A percentile compares a stretch with the other conserved stretches of the same genome.
Conservation (phyloP, 1,139 yeast genomes). For the Suhomyces bokatorum region DNA sequence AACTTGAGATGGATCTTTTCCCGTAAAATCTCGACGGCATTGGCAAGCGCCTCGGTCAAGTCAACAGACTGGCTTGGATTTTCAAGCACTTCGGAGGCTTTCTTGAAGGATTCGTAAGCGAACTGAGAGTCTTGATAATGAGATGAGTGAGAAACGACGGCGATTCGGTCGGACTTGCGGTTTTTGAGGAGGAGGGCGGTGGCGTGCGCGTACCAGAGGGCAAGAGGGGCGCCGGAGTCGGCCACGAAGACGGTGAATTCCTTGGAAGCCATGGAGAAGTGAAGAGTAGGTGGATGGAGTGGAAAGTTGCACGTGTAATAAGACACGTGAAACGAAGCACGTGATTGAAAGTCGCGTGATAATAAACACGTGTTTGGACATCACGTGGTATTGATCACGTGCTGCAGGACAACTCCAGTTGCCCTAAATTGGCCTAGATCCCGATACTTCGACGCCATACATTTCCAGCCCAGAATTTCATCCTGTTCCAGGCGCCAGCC, state of each 20-base stretch:
- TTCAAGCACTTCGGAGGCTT: constrained; percentile 5
- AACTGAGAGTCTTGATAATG: constrained; percentile 27
- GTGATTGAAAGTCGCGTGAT: background rate
- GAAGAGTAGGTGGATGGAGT: background rate
- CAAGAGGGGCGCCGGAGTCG: constrained; percentile 41
- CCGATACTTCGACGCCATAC: background rate
- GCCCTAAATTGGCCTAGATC: background rate
- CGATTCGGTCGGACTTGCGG: constrained; percentile 58
- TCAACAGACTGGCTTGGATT: constrained; percentile 13
- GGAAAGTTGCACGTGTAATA: background rate
- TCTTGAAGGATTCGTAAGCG: constrained; percentile 23
- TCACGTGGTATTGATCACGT: no score
- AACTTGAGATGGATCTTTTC: constrained; percentile 32
- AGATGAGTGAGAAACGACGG: constrained; percentile 35
- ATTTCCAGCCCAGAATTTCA: no score
- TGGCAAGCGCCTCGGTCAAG: constrained; percentile 28
- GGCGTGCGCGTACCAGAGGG: constrained; percentile 41
- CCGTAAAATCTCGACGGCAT: constrained; percentile 33
- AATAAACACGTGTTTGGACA: background rate
- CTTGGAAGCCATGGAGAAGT: constrained; percentile 12
- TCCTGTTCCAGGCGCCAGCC: no score
- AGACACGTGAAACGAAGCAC: no score
- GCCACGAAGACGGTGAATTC: constrained; percentile 52
- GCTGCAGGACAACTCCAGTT: background rate
- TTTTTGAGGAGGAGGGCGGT: constrained; percentile 47